Percentiles rank a stretch among this genome's conserved stretches.
Evolutionary conservation across 176 grass and related monocot species (phyloP).

Genomic region (Thalia dealbata): DNA sequence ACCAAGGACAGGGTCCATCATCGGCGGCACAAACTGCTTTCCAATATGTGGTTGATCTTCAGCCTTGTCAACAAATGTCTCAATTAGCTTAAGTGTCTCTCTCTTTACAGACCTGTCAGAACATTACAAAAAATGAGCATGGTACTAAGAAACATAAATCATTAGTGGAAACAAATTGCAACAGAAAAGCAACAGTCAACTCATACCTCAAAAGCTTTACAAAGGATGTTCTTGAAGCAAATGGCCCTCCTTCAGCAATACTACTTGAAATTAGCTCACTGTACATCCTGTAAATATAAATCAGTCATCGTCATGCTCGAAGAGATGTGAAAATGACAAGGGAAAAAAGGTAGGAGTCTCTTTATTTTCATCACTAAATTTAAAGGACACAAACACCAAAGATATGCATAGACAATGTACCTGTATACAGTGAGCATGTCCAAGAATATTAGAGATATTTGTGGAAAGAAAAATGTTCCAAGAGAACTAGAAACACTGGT

Average conservation of each 20-base stretch:
- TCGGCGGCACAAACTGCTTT: constrained; percentile 97
- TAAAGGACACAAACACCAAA: neutral
- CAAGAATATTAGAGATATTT: constrained; percentile 89
- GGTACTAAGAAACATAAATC: no score
- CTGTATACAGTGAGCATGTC: constrained; percentile 99
- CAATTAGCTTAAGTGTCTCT: constrained; percentile 95
- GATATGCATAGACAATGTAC: constrained; percentile 14
- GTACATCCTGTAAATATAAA: constrained; percentile 74
- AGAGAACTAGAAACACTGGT: constrained; percentile 84
- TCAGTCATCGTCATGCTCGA: neutral
- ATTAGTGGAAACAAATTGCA: neutral
- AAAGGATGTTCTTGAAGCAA: constrained; percentile 92
- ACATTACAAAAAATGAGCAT: neutral
- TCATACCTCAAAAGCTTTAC: constrained; percentile 88
- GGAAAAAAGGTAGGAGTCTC: neutral
- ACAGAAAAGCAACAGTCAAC: neutral
- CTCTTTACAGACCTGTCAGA: constrained; percentile 84
- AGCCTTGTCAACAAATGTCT: constrained; percentile 99
- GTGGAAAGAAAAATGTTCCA: constrained; percentile 86
- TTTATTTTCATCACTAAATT: no score
- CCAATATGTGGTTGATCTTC: constrained; percentile 91
- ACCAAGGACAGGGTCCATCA: constrained; percentile 95
- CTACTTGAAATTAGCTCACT: constrained; percentile 94
- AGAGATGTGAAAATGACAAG: neutral
- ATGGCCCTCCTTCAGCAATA: constrained; percentile 92